phyloP scores from a whole-genome alignment of 257 asterid species.

The Fraxinus cuspidata region DNA sequence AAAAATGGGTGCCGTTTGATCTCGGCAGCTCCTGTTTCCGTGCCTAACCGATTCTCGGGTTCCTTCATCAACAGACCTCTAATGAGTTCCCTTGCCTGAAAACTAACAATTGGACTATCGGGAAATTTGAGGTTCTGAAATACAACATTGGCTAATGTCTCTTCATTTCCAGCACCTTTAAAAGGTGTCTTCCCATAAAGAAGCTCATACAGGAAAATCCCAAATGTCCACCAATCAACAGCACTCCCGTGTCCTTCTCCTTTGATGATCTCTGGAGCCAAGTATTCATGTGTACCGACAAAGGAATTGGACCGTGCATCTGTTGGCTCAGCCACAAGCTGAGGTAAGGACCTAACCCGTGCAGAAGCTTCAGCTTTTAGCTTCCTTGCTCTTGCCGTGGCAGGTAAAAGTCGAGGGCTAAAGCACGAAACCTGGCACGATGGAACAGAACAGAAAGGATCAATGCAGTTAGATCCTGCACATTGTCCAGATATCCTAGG shows the following conservation, averaged over 20 bases:
- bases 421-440: slow-evolving; percentile 70
- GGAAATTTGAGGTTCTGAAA: slow-evolving; percentile 57
- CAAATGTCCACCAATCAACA: slow-evolving; percentile 84
- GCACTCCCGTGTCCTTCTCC: slow-evolving; percentile 82
- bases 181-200: slow-evolving; percentile 71
- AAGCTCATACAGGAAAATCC: slow-evolving; percentile 67
- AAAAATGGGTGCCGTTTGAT: slow-evolving; percentile 69
- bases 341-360: slow-evolving; percentile 47
- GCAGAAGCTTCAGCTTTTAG: slow-evolving; percentile 47
- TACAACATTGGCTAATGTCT: slow-evolving; percentile 60
- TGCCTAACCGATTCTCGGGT: slow-evolving; percentile 59
- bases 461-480: slow-evolving; percentile 72
- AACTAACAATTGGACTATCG: slow-evolving; percentile 60
- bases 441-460: slow-evolving; percentile 68
- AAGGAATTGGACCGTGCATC: slow-evolving; percentile 79
- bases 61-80: slow-evolving; percentile 64
- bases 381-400: slow-evolving; percentile 47
- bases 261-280: slow-evolving; percentile 78
- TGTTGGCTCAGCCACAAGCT: slow-evolving; percentile 76
- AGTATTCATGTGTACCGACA: slow-evolving; percentile 75
- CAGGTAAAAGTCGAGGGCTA: slow-evolving; percentile 46
- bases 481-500: slow-evolving; percentile 70
- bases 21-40: slow-evolving; percentile 73
- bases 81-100: slow-evolving; percentile 66
- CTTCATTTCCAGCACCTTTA: slow-evolving; percentile 62